Evolutionary conservation across 192 early-diverging fungal genomes (phyloP), one percentile per base, ranked within the genome.

Genomic region (Coemansia sp.): DNA sequence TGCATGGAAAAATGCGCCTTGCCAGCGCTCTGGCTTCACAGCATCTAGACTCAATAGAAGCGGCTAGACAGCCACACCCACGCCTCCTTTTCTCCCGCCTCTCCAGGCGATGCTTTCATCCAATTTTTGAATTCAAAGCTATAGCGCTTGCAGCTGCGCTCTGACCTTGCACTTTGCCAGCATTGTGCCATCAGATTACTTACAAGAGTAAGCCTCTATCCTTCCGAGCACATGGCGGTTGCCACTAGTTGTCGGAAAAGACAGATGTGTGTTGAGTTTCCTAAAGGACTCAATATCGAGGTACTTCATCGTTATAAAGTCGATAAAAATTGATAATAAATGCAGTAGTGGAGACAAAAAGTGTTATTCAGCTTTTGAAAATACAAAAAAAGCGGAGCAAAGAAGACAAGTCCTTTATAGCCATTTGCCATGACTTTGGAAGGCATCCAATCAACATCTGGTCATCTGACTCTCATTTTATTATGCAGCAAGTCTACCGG

Each of bases 171-270:
- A 4, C 23, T 26, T 26, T 26, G 23, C 23, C 23, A 26, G 23
- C 23, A 26, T 26, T 26, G 23, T 4, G 4, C 4, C 23, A 26
- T 1, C 4, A 26, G 23, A 4, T 26, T 43, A 83, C 87, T 84
- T 90, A 92, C 93, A 96, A 35, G 93, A 91, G 66, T 98, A 98
- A 19, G 91, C 87, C 77, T 98, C 96, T 20, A 96, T 68, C 57
- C 92, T 77, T 30, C 91, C 93, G 54, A 86, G 80, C 18, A 96
- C 80, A 70, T 79, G 80, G 67, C 84, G 86, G 72, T 98, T 94
- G 38, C 83, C 79, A 20, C 89, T 82, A 23, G 88, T 90, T 42
- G 93, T 86, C 11, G 73, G 72, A 72, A 88, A 96, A 33, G 84
- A 82, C 19, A 98, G 84, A 8, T 80, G 86, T 55, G 84, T 83